Base-by-base conservation (phyloP, 352 stramenopile genomes). In the Thraustochytrium sp. region DNA sequence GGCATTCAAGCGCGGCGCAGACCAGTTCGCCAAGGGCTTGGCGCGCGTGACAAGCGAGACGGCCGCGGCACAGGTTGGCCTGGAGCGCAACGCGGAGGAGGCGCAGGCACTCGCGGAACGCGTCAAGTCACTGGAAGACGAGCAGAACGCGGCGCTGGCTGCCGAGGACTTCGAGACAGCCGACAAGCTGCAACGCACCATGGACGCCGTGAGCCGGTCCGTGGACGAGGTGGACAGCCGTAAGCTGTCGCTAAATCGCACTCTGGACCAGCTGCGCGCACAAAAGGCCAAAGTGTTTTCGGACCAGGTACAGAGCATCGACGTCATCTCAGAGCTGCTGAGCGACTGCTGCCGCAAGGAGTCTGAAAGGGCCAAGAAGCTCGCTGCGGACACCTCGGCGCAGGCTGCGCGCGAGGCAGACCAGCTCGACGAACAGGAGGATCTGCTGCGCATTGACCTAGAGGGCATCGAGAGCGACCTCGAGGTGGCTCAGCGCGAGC, bases 131-230 rank as follows among this genome's bases (percentile, higher is more conserved):
- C 42, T 80, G 5, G 68, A 80, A 31, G 23, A 61, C 21, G 68
- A 80, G 31, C 68, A 80, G 34, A 80, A 80, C 51, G 68, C 42
- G 5, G 68, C 68, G 34, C 68, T 80, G 21, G 68, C 31, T 1
- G 68, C 68, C 4, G 68, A 80, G 38, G 68, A 80, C 42, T 80
- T 80, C 46, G 68, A 80, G 18, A 80, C 76, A 34, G 68, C 68
- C 42, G 68, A 80, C n/a, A 46, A 31, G 13, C 23, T 80, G n/a
- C 68, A 80, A 44, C 68, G 68, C 37, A 80, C 68, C 5, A 80
- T 80, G 21, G 68, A 80, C 38, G 68, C 68, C 23, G 68, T 80
- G 16, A 51, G 46, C 34, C 34, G 68, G 42, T 55, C 31, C 42
- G 46, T 64, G 9, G 68, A 51, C 34, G 68, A 80, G 42, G 68